Evolutionary conservation across 768 basidiomycete species (phyloP), one percentile per base, ranked within the genome.

Genomic region (Pulveroboletus ravenelii): DNA sequence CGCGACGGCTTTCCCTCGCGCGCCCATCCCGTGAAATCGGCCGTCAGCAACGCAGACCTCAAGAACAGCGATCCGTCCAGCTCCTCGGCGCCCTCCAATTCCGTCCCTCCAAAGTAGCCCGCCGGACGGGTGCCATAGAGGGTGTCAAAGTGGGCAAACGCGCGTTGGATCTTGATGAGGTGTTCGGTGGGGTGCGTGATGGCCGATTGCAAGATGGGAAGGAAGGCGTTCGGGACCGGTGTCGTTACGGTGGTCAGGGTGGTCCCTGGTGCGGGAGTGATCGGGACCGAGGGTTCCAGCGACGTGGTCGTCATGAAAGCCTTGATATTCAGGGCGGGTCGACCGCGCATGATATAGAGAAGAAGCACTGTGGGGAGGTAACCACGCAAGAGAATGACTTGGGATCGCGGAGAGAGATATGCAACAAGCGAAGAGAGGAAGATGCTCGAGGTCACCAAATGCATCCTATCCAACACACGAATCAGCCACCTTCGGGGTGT

Each of bases 11-110:
- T 23, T 0, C 71, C 73, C 49, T 76, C 73, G 13, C 71, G 59
- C 56, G 63, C 71, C 73, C 72, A 74, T 12, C 74, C 74, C 10
- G 70, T 38, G 23, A 59, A 58, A 36, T 70, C 62, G 23, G 61
- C 56, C 0, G 68, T 70, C 40, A 72, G 38, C 40, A 67, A 44
- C 4, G 70, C 59, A 10, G 55, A 55, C 48, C 66, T 56, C 52
- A 69, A 23, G 52, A 72, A 72, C 35, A 74, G 8, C 3, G 71
- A 63, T 27, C 73, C 73, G 31, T 73, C 71, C 14, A 73, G 38
- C 2, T 61, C 23, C 27, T 61, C 72, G 0, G 65, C 66, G 0
- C 55, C 72, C 18, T 60, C 62, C 39, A 74, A 42, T 31, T 63
- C 62, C 1, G 67, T 68, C 9, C 59, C 57, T 34, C 56, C 47